phyloP scores from a whole-genome alignment of 345 rosid species.

The Boechera retrofracta region DNA sequence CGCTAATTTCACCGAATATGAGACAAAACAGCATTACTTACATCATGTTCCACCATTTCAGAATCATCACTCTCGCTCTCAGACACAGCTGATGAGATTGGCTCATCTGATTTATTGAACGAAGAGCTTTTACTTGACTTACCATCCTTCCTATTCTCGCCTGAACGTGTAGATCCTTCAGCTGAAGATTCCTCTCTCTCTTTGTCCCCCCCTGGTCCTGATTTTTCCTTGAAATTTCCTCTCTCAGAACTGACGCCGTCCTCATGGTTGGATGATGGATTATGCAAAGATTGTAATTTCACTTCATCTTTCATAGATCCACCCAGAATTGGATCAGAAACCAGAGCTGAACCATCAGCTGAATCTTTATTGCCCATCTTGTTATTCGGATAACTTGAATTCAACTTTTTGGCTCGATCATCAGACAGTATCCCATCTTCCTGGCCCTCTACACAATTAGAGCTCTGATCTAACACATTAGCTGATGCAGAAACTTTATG shows the following conservation, averaged over 20 bases:
- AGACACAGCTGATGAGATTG: slow-evolving; percentile 51
- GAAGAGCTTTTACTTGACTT: slow-evolving; percentile 50
- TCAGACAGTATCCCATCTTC: slow-evolving; percentile 63
- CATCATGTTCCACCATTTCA: slow-evolving; percentile 87
- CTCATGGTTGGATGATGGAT: slow-evolving; percentile 32
- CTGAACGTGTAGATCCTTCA: slow-evolving; percentile 45
- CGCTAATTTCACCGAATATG: not conserved
- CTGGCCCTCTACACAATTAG: slow-evolving; percentile 56
- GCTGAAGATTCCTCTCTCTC: slow-evolving; percentile 40
- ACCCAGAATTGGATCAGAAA: slow-evolving; percentile 53
- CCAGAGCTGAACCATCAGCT: slow-evolving; percentile 50
- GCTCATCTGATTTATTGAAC: slow-evolving; percentile 48
- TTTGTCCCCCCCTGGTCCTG: slow-evolving; percentile 45
- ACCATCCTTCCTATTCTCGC: slow-evolving; percentile 48
- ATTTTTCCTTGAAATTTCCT: slow-evolving; percentile 42
- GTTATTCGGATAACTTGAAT: slow-evolving; percentile 39
- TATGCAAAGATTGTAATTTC: slow-evolving; percentile 39
- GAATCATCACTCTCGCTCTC: slow-evolving; percentile 77
- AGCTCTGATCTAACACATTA: slow-evolving; percentile 47
- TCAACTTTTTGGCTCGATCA: slow-evolving; percentile 49
- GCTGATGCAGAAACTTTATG: slow-evolving; percentile 47
- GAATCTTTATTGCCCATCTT: slow-evolving; percentile 52
- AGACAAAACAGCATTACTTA: slow-evolving; percentile 53
- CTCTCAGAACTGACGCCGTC: slow-evolving; percentile 26
- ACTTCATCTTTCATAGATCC: slow-evolving; percentile 47